These are phyloP conservation scores for Musa beccarii DNA, from an alignment of 176 grass and related monocot genomes.

Conservation along the genomic window DNA sequence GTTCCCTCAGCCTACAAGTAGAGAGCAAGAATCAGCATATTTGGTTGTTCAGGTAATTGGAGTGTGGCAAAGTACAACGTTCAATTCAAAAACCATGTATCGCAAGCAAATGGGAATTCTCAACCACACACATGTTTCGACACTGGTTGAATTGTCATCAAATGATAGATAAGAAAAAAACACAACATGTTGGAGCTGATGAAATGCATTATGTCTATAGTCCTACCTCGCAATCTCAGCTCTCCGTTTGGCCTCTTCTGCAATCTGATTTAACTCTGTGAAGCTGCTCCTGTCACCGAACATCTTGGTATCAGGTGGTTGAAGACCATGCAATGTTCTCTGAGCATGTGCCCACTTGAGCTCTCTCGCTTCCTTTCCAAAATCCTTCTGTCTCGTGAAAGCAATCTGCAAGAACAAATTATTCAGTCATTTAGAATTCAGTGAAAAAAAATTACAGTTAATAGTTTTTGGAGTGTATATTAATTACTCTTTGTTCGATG, in stretches of 20 bases:
- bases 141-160: too few relatives aligned
- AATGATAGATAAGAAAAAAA: too few relatives aligned
- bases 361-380: slow-evolving; percentile 64
- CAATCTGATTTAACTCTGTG: slow-evolving; percentile 65
- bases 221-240: slow-evolving; percentile 68
- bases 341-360: slow-evolving; percentile 75
- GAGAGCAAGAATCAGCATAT: neutral
- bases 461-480: neutral
- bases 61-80: too few relatives aligned
- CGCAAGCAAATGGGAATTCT: too few relatives aligned
- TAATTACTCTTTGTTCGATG: slow-evolving; percentile 70
- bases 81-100: neutral
- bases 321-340: slow-evolving; percentile 72
- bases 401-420: slow-evolving; percentile 38
- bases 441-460: neutral
- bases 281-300: slow-evolving; percentile 39
- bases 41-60: neutral
- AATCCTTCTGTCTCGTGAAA: slow-evolving; percentile 86
- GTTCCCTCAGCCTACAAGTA: slow-evolving; percentile 48
- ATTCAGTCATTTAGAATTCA: neutral
- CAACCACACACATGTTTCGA: too few relatives aligned
- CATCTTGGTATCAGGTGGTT: slow-evolving; percentile 33
- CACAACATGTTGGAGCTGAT: neutral
- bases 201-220: neutral
- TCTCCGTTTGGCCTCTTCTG: slow-evolving; percentile 63